Percentiles rank a stretch among this genome's conserved stretches.
phyloP scores from a whole-genome alignment of 2,329 filamentous ascomycete genomes.

The Teratosphaeria destructans region DNA sequence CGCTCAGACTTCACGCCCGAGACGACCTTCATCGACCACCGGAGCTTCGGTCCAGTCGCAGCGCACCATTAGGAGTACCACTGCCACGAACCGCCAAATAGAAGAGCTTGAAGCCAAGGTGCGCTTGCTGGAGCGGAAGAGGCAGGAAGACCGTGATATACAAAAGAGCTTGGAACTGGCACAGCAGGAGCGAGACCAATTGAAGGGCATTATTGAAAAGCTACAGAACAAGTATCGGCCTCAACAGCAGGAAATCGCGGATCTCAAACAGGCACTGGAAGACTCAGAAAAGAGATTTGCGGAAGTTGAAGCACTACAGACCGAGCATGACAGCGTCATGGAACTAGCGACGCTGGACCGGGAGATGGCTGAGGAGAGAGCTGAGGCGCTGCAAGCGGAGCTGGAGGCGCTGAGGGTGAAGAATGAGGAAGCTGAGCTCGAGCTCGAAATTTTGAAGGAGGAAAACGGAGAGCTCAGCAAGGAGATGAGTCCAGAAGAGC shows the following conservation, averaged over 20 bases:
- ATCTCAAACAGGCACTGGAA: constrained; percentile 67
- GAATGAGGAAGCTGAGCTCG: constrained; percentile 74
- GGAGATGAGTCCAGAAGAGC: constrained; percentile 81
- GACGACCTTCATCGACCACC: constrained; percentile 24
- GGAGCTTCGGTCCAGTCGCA: constrained; percentile 21
- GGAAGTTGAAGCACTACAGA: constrained; percentile 60
- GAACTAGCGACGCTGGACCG: constrained; percentile 83
- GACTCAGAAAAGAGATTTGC: constrained; percentile 62
- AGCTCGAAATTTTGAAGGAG: constrained; percentile 75
- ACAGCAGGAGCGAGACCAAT: constrained; percentile 66
- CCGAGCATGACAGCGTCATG: constrained; percentile 73
- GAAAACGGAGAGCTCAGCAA: constrained; percentile 77
- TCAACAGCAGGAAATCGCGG: constrained; percentile 67
- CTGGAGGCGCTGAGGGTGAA: constrained; percentile 65
- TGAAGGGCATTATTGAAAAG: constrained; percentile 78
- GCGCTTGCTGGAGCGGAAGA: constrained; percentile 76
- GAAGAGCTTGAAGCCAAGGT: constrained; percentile 86
- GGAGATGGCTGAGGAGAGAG: constrained; percentile 92
- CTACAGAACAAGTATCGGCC: constrained; percentile 81
- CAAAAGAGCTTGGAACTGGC: constrained; percentile 67
- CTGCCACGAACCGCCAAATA: constrained; percentile 54
- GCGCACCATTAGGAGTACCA: constrained; percentile 32
- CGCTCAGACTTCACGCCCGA: constrained; percentile 13
- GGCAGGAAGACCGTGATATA: constrained; percentile 74
- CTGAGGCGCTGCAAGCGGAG: constrained; percentile 72